A percentile compares a stretch with the other conserved stretches of the same genome.
Conservation (phyloP, 2,329 filamentous ascomycete species). For the Microcyclospora pomicola region DNA sequence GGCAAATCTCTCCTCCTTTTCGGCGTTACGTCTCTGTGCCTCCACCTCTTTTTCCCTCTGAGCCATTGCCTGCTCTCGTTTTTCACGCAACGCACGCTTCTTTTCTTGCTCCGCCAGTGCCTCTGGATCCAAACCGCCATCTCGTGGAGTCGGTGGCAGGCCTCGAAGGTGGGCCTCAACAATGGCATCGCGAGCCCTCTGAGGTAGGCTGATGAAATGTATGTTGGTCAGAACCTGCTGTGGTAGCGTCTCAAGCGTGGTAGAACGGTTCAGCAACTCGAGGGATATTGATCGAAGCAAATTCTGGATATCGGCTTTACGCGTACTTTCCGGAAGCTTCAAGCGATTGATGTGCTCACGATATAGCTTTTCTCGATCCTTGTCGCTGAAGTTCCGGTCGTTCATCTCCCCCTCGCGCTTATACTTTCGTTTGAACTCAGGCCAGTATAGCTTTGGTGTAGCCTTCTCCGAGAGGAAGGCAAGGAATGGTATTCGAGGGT, state of each 20-base stretch:
- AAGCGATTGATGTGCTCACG: constrained; percentile 57
- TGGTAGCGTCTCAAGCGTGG: constrained; percentile 45
- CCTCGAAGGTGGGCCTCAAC: constrained; percentile 53
- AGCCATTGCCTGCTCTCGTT: constrained; percentile 18
- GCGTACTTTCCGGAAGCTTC: constrained; percentile 48
- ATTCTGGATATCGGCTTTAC: constrained; percentile 55
- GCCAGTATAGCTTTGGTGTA: constrained; percentile 89
- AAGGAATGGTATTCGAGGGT: constrained; percentile 72
- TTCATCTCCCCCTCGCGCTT: constrained; percentile 71
- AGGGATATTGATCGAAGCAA: constrained; percentile 50
- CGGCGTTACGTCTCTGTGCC: constrained; percentile 12
- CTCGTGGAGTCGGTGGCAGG: constrained; percentile 32
- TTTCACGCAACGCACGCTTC: constrained; percentile 10
- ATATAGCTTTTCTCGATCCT: constrained; percentile 67
- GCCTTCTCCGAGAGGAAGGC: constrained; percentile 68
- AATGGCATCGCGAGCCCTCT: constrained; percentile 47
- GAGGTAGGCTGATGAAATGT: constrained; percentile 54
- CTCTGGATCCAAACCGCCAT: constrained; percentile 39
- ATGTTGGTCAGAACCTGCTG: constrained; percentile 50
- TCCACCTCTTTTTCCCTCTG: constrained; percentile 39
- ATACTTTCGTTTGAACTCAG: constrained; percentile 86
- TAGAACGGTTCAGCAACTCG: constrained; percentile 45
- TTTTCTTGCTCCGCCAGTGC: constrained; percentile 22
- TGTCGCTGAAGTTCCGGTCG: constrained; percentile 44
- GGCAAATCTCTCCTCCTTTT: constrained; percentile 12